phyloP scores from a whole-genome alignment of 2,329 filamentous ascomycete genomes.

The Monilinia laxa region DNA sequence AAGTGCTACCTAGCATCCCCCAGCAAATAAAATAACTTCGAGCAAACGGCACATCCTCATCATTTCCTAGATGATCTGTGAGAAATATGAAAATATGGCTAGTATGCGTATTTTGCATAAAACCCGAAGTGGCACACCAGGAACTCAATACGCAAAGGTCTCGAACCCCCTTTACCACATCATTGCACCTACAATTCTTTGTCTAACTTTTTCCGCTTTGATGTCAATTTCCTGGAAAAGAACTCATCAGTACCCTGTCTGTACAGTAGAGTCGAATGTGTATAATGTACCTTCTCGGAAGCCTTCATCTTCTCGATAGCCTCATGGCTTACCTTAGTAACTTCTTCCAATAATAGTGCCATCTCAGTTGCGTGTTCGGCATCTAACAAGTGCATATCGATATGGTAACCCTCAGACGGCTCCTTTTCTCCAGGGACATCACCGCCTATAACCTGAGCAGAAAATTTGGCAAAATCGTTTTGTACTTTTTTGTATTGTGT shows the following conservation, averaged over 20 bases:
- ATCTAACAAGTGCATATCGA: slow-evolving; percentile 32
- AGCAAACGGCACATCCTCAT: not conserved
- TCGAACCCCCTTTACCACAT: slow-evolving; percentile 5
- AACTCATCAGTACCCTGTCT: not conserved
- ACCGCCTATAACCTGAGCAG: slow-evolving; percentile 27
- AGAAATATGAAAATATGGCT: slow-evolving; percentile 1
- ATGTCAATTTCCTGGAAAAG: slow-evolving; percentile 27
- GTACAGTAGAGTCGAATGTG: not conserved
- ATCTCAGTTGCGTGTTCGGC: slow-evolving; percentile 28
- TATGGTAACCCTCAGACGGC: slow-evolving; percentile 26
- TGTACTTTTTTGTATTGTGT: slow-evolving; percentile 36
- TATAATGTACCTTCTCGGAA: slow-evolving; percentile 35
- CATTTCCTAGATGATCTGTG: not conserved
- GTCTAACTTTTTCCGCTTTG: slow-evolving; percentile 4
- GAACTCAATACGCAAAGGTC: not conserved
- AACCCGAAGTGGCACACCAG: not conserved
- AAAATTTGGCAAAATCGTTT: slow-evolving; percentile 34
- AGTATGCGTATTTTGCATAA: not conserved
- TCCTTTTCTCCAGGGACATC: slow-evolving; percentile 27
- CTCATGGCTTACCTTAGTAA: slow-evolving; percentile 28
- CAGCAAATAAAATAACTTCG: not conserved
- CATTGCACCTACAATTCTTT: slow-evolving; percentile 15
- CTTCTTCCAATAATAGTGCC: slow-evolving; percentile 31
- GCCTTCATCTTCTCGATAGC: slow-evolving; percentile 32
- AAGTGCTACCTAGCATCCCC: not conserved